phyloP scores from a whole-genome alignment of 495 filamentous ascomycete genomes.

The Copromyces sp. region DNA sequence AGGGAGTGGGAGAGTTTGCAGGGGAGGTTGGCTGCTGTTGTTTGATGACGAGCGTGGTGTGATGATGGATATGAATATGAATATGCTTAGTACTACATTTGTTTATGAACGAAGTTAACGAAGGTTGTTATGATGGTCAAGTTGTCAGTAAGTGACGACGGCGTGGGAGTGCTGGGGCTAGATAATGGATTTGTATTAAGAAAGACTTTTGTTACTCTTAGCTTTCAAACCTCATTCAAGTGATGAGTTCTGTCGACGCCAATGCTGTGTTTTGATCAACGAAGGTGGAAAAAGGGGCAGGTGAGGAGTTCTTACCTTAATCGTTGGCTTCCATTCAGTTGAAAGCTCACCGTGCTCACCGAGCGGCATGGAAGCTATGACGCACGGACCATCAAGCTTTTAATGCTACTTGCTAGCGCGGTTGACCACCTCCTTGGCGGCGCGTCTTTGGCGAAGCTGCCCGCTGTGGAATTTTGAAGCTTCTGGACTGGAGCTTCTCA shows the following conservation, averaged over 20 bases:
- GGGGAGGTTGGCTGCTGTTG: conserved; percentile 15
- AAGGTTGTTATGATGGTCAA: background rate
- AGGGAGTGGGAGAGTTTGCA: conserved; percentile 35
- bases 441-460: background rate
- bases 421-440: background rate
- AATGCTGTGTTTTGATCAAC: background rate
- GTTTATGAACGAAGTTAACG: background rate
- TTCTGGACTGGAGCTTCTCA: conserved; percentile 10
- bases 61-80: conserved; percentile 1
- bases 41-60: background rate
- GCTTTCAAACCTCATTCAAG: too few relatives aligned
- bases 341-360: background rate
- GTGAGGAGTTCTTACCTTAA: background rate
- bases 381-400: background rate
- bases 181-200: background rate
- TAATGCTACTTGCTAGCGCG: background rate
- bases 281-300: background rate
- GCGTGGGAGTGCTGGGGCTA: background rate
- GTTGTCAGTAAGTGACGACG: background rate
- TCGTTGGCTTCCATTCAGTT: background rate
- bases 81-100: background rate
- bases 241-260: too few relatives aligned
- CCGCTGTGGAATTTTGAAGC: conserved; percentile 17
- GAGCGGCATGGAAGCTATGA: background rate
- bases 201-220: too few relatives aligned